These are phyloP conservation scores for Citrus australasica DNA, from an alignment of 345 rosid species.

Conservation along the genomic window DNA sequence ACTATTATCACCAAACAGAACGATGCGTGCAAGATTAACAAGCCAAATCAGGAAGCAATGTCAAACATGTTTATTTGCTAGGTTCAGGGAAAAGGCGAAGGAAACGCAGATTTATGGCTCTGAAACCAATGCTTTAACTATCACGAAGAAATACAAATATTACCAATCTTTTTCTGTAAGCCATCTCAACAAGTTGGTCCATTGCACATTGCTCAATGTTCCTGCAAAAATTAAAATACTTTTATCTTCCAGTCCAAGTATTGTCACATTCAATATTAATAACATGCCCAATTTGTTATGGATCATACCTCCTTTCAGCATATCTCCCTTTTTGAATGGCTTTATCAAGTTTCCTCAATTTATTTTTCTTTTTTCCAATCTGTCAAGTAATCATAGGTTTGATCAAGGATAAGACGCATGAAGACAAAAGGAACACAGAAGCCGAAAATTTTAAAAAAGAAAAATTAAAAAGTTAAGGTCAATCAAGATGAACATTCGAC, in stretches of 20 bases:
- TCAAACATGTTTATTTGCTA: background rate
- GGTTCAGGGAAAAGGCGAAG: background rate
- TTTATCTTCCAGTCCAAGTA: slow-evolving; percentile 15
- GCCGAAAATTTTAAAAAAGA: background rate
- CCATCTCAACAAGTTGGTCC: slow-evolving; percentile 85
- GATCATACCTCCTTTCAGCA: slow-evolving; percentile 56
- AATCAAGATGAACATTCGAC: slow-evolving; percentile 27
- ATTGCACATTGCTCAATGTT: slow-evolving; percentile 67
- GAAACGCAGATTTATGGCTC: background rate
- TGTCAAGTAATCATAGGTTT: slow-evolving; percentile 29
- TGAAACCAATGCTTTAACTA: background rate
- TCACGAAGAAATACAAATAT: slow-evolving; percentile 7
- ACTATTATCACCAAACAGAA: background rate
- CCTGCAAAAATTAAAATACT: slow-evolving; percentile 47
- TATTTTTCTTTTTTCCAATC: slow-evolving; percentile 60
- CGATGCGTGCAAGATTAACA: background rate
- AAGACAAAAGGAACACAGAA: background rate
- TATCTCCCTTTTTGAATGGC: slow-evolving; percentile 52
- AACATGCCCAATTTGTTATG: slow-evolving; percentile 7
- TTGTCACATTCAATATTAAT: slow-evolving; percentile 5
- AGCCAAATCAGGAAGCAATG: background rate
- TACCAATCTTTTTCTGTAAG: slow-evolving; percentile 83
- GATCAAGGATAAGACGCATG: background rate
- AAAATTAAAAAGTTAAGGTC: background rate
- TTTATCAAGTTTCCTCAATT: slow-evolving; percentile 54